phyloP scores from a whole-genome alignment of 2,329 filamentous ascomycete species.

The Cordyceps tenuipes region DNA sequence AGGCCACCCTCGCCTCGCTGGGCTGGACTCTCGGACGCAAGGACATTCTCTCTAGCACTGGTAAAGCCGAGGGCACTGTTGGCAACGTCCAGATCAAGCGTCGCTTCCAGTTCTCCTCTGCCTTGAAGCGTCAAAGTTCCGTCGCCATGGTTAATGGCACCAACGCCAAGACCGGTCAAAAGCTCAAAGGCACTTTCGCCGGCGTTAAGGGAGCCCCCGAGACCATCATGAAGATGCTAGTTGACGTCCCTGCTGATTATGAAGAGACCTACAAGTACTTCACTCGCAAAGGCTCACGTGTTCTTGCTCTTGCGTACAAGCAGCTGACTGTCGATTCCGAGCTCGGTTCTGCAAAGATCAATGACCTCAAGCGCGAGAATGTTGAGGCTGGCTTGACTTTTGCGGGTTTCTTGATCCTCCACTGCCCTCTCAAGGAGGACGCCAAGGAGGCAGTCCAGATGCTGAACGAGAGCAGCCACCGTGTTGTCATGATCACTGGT shows the following conservation, averaged over 20 bases:
- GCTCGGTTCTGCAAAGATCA: conserved; percentile 75
- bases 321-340: conserved; percentile 76
- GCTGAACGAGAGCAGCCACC: conserved; percentile 97
- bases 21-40: conserved; percentile 91
- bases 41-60: conserved; percentile 64
- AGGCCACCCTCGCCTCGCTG: conserved; percentile 80
- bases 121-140: conserved; percentile 91
- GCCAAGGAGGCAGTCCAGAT: conserved; percentile 89
- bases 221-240: conserved; percentile 90
- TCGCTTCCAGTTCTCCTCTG: conserved; percentile 96
- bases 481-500: conserved; percentile 98
- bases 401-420: conserved; percentile 89
- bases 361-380: conserved; percentile 87
- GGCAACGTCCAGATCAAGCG: conserved; percentile 91
- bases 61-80: conserved; percentile 27
- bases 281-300: conserved; percentile 88
- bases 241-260: conserved; percentile 74
- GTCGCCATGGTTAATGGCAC: conserved; percentile 72
- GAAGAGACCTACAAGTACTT: conserved; percentile 99
- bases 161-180: conserved; percentile 65
- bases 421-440: conserved; percentile 94
- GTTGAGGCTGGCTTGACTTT: conserved; percentile 80
- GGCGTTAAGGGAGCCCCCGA: conserved; percentile 96
- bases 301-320: conserved; percentile 90
- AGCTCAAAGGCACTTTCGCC: conserved; percentile 78